Base-by-base conservation (phyloP, 805 yeast species). In the Lipomyces yamadae region DNA sequence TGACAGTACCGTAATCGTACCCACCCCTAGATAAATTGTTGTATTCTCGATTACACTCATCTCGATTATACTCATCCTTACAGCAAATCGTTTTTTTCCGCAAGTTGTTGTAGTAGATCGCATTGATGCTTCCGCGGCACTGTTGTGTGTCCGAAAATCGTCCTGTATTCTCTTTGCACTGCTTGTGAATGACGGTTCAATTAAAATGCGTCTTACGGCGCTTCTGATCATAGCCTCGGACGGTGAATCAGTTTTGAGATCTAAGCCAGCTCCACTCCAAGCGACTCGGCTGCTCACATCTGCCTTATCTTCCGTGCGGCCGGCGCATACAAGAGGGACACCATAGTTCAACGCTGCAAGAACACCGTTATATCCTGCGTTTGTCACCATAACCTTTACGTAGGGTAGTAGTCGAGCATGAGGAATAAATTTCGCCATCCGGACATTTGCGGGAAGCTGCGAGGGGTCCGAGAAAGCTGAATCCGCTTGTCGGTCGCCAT, bases 221-320 rank as follows among this genome's bases (percentile, higher is more conserved):
- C 5, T 13, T n/a, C 48, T n/a, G 18, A 42, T 42, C 15, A 15
- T 13, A 3, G 15, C n/a, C n/a, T 42, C 48, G n/a, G 48, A 42
- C 24, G 48, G 48, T 6, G 48, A 42, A 42, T 42, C 48, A 5
- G 48, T 42, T n/a, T 42, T 42, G 48, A 42, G 48, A 42, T 42
- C 48, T 42, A 42, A 15, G 13, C 48, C 48, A 42, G 48, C 48
- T 15, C 48, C 48, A 42, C 24, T 42, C 48, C 48, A 42, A 4
- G 48, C 48, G 48, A 42, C 48, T 42, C 48, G 15, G 18, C 48
- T 42, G n/a, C 48, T 42, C 15, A 42, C 48, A 42, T 42, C 48
- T 42, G 48, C 48, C n/a, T 42, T 42, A 18, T 42, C 48, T 42
- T 42, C 48, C 48, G 48, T 42, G 18, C 48, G 48, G n/a, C 48